phyloP scores from a whole-genome alignment of 176 grass and related monocot genomes.

The Themeda triandra region DNA sequence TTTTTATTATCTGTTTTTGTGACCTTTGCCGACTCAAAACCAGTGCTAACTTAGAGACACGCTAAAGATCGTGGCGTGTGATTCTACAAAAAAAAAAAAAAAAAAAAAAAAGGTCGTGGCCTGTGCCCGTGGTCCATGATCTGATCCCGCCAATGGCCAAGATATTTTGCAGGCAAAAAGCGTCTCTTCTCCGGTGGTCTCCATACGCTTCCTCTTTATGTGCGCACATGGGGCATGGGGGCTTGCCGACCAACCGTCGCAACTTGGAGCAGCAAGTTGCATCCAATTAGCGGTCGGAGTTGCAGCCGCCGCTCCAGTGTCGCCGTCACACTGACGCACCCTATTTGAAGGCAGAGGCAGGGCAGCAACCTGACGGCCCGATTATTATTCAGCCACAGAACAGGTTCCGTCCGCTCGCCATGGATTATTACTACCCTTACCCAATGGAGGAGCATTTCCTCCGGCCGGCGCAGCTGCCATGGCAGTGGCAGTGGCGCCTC shows the following conservation, averaged over 20 bases:
- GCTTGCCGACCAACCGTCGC: not conserved
- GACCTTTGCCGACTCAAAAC: too few relatives aligned
- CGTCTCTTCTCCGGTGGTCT: not conserved
- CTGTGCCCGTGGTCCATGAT: too few relatives aligned
- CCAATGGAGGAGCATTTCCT: constrained; percentile 5
- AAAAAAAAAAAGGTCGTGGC: too few relatives aligned
- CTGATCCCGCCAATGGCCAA: too few relatives aligned
- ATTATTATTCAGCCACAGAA: not conserved
- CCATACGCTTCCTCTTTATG: not conserved
- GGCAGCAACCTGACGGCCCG: not conserved
- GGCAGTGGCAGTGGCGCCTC: constrained; percentile 44
- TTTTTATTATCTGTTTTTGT: too few relatives aligned
- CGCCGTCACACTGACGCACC: not conserved
- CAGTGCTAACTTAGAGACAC: too few relatives aligned
- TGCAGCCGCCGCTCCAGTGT: not conserved
- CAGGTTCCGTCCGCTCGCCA: not conserved
- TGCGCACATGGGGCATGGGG: constrained; percentile 20
- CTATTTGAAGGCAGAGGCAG: not conserved
- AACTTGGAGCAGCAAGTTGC: constrained; percentile 21
- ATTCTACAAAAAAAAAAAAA: too few relatives aligned
- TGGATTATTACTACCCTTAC: constrained; percentile 36
- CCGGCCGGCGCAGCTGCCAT: not conserved
- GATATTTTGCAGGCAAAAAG: constrained; percentile 25
- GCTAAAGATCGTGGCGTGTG: too few relatives aligned
- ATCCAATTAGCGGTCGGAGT: not conserved